Conservation (phyloP, 169 alveolate genomes). For the Cystoisospora suis region DNA sequence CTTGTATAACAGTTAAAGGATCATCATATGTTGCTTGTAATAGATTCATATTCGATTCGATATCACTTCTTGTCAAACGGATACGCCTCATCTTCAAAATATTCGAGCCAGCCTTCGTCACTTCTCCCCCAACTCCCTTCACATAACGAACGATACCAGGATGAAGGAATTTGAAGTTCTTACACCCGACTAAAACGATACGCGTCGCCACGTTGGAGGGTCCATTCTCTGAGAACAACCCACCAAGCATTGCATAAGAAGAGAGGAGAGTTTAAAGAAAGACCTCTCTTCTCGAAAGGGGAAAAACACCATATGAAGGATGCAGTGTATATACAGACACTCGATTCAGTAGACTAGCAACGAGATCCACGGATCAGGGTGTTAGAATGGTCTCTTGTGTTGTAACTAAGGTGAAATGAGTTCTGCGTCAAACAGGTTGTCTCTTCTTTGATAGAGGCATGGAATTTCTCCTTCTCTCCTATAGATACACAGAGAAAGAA, state of each 20-base stretch:
- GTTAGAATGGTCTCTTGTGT: no score
- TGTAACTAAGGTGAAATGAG: no score
- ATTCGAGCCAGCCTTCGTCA: slow-evolving; percentile 1
- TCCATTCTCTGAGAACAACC: not conserved
- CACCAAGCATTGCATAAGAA: not conserved
- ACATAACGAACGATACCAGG: slow-evolving; percentile 21
- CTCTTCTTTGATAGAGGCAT: no score
- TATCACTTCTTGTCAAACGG: not conserved
- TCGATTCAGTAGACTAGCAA: no score
- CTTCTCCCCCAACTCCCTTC: slow-evolving; percentile 17
- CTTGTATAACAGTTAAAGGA: slow-evolving; percentile 31
- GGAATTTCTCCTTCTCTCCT: no score
- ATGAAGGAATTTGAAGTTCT: slow-evolving; percentile 1
- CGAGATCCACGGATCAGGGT: no score
- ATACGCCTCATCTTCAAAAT: slow-evolving; percentile 5
- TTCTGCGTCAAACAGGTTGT: no score
- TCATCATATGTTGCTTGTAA: slow-evolving; percentile 27
- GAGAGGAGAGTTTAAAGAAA: no score
- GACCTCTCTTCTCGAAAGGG: no score
- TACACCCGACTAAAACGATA: not conserved
- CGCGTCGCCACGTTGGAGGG: slow-evolving; percentile 12
- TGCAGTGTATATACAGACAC: no score
- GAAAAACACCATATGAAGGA: no score
- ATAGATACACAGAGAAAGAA: no score
- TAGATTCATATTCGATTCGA: not conserved